Evolutionary conservation across 2,329 filamentous ascomycete genomes (phyloP).

Genomic region (Penicillium sp.): DNA sequence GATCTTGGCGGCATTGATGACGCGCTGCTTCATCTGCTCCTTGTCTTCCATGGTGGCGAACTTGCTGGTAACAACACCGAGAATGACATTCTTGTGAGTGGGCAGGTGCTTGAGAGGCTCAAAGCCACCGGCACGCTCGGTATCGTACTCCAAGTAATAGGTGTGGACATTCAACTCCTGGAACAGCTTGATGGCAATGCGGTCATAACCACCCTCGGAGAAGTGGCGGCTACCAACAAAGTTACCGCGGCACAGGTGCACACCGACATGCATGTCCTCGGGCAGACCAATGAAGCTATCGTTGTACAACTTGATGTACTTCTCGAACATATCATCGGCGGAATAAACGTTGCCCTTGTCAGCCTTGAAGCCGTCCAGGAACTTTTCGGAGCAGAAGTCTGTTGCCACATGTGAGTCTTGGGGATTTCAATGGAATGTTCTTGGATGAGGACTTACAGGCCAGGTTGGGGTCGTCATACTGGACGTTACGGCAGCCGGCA

Average conservation of each 20-base stretch:
- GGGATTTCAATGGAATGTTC: background rate
- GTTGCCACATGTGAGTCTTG: slow-evolving; percentile 8
- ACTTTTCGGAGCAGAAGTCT: slow-evolving; percentile 76
- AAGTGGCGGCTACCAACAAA: slow-evolving; percentile 70
- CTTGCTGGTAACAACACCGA: slow-evolving; percentile 69
- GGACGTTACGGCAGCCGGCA: slow-evolving; percentile 67
- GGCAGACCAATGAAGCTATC: slow-evolving; percentile 68
- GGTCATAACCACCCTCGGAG: slow-evolving; percentile 68
- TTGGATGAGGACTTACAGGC: slow-evolving; percentile 54
- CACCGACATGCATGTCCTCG: slow-evolving; percentile 73
- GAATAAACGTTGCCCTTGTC: slow-evolving; percentile 70
- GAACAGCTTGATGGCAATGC: slow-evolving; percentile 70
- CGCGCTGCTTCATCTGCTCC: slow-evolving; percentile 64
- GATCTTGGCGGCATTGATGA: slow-evolving; percentile 67
- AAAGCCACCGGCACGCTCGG: slow-evolving; percentile 66
- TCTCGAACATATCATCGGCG: slow-evolving; percentile 72
- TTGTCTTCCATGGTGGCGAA: slow-evolving; percentile 65
- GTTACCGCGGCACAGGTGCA: slow-evolving; percentile 72
- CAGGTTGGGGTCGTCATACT: slow-evolving; percentile 70
- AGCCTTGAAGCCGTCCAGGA: slow-evolving; percentile 70
- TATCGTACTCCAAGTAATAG: slow-evolving; percentile 73
- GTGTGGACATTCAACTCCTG: slow-evolving; percentile 66
- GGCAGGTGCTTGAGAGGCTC: slow-evolving; percentile 67
- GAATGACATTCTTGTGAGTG: slow-evolving; percentile 64
- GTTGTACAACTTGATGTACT: slow-evolving; percentile 79